Percentiles rank a stretch among this genome's conserved stretches.
phyloP scores from a whole-genome alignment of 2,329 filamentous ascomycete genomes.

The Calonectria hawksworthii region DNA sequence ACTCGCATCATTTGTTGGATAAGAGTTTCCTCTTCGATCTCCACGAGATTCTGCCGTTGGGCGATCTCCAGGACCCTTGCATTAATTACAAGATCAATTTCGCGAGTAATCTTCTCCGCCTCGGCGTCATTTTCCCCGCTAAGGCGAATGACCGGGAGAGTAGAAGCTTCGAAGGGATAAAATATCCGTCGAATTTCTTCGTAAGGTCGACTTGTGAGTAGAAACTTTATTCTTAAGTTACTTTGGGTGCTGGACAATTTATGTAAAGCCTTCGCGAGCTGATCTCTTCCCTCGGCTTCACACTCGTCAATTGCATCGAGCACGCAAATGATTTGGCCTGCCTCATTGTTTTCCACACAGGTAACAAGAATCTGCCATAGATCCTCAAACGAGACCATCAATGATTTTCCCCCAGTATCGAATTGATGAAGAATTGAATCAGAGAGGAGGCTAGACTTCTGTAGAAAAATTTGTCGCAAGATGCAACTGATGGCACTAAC shows the following conservation, averaged over 20 bases:
- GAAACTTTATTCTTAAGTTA: background rate
- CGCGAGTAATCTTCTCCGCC: conserved; percentile 34
- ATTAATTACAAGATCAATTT: conserved; percentile 40
- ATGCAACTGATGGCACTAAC: background rate
- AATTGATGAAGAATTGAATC: background rate
- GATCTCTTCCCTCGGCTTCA: conserved; percentile 27
- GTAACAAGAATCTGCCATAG: background rate
- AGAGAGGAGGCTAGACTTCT: background rate
- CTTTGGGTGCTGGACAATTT: conserved; percentile 39
- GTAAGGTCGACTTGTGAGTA: conserved; percentile 48
- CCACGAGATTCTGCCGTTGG: background rate
- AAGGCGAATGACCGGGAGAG: conserved; percentile 34
- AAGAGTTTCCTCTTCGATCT: conserved; percentile 28
- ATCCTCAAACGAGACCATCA: background rate
- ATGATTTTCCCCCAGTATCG: background rate
- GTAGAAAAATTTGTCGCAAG: background rate
- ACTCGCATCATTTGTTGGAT: conserved; percentile 18
- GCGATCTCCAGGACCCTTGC: conserved; percentile 9
- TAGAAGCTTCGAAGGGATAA: background rate
- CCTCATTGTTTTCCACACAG: background rate
- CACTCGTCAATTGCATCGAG: conserved; percentile 46
- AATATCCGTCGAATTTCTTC: conserved; percentile 40
- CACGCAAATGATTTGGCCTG: background rate
- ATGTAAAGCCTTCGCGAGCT: conserved; percentile 43
- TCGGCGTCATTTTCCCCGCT: conserved; percentile 34